phyloP scores from a whole-genome alignment of 352 stramenopile species.

The Lagenidium giganteum region DNA sequence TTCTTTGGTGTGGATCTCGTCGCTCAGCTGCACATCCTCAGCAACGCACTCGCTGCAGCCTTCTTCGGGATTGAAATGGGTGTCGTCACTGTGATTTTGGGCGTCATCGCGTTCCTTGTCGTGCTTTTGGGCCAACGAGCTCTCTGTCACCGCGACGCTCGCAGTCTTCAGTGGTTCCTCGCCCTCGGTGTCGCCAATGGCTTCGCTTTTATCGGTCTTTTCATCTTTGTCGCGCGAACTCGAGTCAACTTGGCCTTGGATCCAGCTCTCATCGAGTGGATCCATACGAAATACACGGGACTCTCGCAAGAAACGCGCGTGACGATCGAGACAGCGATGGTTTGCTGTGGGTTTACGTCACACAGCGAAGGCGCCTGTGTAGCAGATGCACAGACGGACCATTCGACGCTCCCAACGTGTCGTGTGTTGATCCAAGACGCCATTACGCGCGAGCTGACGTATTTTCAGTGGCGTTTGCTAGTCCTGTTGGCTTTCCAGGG shows the following conservation, averaged over 20 bases:
- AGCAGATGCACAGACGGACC: background rate
- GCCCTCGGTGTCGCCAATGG: conserved; percentile 2
- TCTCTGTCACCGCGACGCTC: conserved; percentile 2
- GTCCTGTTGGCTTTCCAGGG: conserved; percentile 2
- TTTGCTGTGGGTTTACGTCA: conserved; percentile 24
- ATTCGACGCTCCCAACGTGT: conserved; percentile 8
- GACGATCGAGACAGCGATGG: conserved; percentile 17
- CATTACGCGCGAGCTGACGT: conserved; percentile 6
- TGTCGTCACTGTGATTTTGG: background rate
- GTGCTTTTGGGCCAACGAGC: conserved; percentile 1
- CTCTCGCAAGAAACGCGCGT: conserved; percentile 17
- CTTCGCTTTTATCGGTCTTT: conserved; percentile 1
- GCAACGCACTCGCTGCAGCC: conserved; percentile 8
- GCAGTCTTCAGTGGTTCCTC: conserved; percentile 6
- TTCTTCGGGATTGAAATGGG: conserved; percentile 15
- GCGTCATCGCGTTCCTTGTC: background rate
- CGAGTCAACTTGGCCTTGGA: conserved; percentile 17
- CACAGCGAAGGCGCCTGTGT: conserved; percentile 12
- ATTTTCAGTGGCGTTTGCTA: background rate
- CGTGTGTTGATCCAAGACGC: conserved; percentile 4
- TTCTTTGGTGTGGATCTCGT: conserved; percentile 14
- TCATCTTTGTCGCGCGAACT: conserved; percentile 4
- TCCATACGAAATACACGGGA: conserved; percentile 12
- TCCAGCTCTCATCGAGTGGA: conserved; percentile 9
- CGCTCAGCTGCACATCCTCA: conserved; percentile 14